Evolutionary conservation across 768 basidiomycete species (phyloP), one percentile per base, ranked within the genome.

Genomic region (Dentipellis fragilis): DNA sequence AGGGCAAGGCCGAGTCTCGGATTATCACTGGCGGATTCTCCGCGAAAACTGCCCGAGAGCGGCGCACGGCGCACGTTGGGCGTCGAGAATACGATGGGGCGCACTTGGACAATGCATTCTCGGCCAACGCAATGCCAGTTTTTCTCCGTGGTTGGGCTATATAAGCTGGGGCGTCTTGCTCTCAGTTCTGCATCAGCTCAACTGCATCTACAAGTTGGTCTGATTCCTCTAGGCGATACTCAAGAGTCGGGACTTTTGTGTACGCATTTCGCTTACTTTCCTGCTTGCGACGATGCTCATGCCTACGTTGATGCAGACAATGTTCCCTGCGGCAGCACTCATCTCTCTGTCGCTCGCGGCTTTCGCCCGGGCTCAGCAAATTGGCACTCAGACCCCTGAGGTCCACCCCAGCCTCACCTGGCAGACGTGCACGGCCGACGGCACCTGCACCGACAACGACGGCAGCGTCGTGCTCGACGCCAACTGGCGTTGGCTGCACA

Each of bases 401-500:
- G 55, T 35, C 52, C 66, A 67, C 58, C 66, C 66, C 35, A 7
- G 53, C 3, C 52, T 66, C 17, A 52, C 62, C 46, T 59, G 57
- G 59, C 56, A 62, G 42, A 53, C 56, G 42, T 66, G 65, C 58
- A 61, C 61, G 48, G 45, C 54, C n/a, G 42, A 51, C 45, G 62
- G 60, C n/a, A 34, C 37, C 42, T 58, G 57, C 59, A 58, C 52
- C 6, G 42, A 35, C 48, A 10, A 34, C 10, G 5, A n/a, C 42
- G 50, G 50, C 19, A 22, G 34, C 38, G 57, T 65, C 40, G 62
- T 63, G 12, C 58, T 65, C 49, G 64, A 63, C 54, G 52, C 60
- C 48, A 62, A 63, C 59, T 64, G 63, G 63, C 63, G 63, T 42
- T 63, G 61, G 62, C 17, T 57, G 49, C 65, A 66, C 58, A 56